These are phyloP conservation scores for Xylaria venustula DNA, from an alignment of 495 filamentous ascomycete species.

Conservation along the genomic window DNA sequence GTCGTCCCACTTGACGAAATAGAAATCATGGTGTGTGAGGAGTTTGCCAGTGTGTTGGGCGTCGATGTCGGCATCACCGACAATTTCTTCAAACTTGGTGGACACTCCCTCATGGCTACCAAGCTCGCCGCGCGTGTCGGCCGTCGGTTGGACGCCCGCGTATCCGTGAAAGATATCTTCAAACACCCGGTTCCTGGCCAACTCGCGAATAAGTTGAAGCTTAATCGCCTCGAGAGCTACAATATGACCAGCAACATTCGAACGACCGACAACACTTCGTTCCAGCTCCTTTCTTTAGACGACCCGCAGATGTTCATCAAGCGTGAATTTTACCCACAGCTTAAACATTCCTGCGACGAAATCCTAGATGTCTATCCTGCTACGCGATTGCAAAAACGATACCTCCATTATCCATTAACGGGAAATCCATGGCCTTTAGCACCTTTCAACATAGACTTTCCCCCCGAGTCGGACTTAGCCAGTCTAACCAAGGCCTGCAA, in stretches of 20 bases:
- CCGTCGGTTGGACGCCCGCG: constrained; percentile 4
- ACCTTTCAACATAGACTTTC: constrained; percentile 12
- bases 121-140: constrained; percentile 10
- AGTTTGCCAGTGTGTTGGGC: constrained; percentile 1
- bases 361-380: constrained; percentile 12
- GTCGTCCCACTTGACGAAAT: background rate
- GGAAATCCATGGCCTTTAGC: constrained; percentile 2
- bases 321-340: constrained; percentile 2
- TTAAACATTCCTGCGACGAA: background rate
- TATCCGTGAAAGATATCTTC: constrained; percentile 15
- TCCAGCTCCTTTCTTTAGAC: background rate
- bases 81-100: constrained; percentile 64
- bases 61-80: constrained; percentile 49
- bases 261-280: background rate
- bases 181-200: constrained; percentile 4
- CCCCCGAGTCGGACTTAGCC: background rate
- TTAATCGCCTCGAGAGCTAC: background rate
- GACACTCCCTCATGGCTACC: constrained; percentile 37
- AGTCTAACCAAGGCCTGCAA: constrained; percentile 3
- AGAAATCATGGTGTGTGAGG: constrained; percentile 3
- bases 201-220: constrained; percentile 1
- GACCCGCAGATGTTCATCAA: constrained; percentile 2
- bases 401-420: constrained; percentile 8
- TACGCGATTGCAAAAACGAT: constrained; percentile 10
- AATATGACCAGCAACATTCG: background rate